Percentiles rank a stretch among this genome's conserved stretches.
These are phyloP conservation scores for Candida peoriensis DNA, from an alignment of 805 yeast genomes.

Conservation along the genomic window DNA sequence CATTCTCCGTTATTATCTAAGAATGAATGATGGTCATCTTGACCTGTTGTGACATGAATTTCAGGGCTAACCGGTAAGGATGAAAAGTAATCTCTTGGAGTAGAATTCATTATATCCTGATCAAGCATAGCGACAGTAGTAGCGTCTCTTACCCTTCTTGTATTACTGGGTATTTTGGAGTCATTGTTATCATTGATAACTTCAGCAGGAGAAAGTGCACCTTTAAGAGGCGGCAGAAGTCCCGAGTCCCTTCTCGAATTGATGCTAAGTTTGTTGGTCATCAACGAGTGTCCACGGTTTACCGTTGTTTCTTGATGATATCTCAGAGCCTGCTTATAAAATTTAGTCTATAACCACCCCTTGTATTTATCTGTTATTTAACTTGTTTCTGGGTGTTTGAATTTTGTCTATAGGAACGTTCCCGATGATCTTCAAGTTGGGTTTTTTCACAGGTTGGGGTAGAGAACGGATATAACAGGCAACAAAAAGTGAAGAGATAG, in stretches of 20 bases:
- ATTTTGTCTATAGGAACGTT: too few species aligned
- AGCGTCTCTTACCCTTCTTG: neutral
- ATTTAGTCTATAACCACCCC: too few species aligned
- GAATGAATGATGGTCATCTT: neutral
- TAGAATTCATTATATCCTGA: neutral
- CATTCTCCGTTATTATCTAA: neutral
- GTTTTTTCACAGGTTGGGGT: too few species aligned
- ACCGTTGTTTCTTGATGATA: too few species aligned
- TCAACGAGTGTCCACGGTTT: too few species aligned
- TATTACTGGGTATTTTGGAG: neutral
- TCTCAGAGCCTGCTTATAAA: too few species aligned
- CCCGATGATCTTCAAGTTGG: too few species aligned
- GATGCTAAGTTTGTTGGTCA: too few species aligned
- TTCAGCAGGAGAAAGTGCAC: constrained; percentile 17
- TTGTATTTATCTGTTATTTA: too few species aligned
- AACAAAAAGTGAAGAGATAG: too few species aligned
- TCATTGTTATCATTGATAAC: constrained; percentile 9
- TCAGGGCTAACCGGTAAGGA: constrained; percentile 3
- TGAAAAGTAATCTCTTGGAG: constrained; percentile 8
- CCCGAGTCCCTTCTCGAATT: constrained; percentile 3
- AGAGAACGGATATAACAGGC: too few species aligned
- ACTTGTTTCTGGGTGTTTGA: too few species aligned
- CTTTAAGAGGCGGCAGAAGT: constrained; percentile 12
- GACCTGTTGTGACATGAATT: neutral
- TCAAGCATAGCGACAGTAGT: neutral